Percentiles rank a stretch among this genome's conserved stretches.
Conservation (phyloP, 257 asterid genomes). For the Ehretia macrophylla region DNA sequence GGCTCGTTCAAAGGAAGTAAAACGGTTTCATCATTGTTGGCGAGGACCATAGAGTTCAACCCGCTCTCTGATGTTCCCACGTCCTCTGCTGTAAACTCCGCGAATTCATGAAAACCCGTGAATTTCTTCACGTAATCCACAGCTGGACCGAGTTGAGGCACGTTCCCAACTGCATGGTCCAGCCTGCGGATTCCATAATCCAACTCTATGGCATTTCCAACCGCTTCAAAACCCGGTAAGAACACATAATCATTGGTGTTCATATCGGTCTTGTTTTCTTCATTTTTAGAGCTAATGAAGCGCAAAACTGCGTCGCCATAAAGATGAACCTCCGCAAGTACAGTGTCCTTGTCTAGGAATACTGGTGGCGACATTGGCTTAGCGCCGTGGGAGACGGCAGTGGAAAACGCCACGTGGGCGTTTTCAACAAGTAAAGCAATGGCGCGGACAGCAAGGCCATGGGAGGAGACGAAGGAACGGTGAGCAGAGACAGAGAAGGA, state of each 20-base stretch:
- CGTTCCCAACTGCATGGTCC: constrained; percentile 92
- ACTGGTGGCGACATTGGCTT: constrained; percentile 48
- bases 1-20: constrained; percentile 84
- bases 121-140: constrained; percentile 65
- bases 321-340: constrained; percentile 62
- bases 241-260: constrained; percentile 10
- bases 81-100: constrained; percentile 79
- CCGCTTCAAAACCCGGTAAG: constrained; percentile 63
- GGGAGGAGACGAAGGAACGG: constrained; percentile 47
- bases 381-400: constrained; percentile 65
- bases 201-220: constrained; percentile 39
- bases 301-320: constrained; percentile 80
- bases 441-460: constrained; percentile 87
- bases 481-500: constrained; percentile 44
- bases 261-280: background rate
- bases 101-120: constrained; percentile 88
- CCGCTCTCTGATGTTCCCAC: constrained; percentile 92
- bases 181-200: constrained; percentile 76
- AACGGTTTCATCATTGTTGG: constrained; percentile 74
- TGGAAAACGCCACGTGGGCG: constrained; percentile 50
- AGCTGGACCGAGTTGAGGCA: constrained; percentile 53
- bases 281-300: constrained; percentile 36
- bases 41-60: constrained; percentile 73
- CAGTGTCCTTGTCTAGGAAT: constrained; percentile 26
- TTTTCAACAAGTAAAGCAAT: constrained; percentile 57